Conservation (phyloP, 1,139 yeast genomes). For the Wickerhamomyces sp. region DNA sequence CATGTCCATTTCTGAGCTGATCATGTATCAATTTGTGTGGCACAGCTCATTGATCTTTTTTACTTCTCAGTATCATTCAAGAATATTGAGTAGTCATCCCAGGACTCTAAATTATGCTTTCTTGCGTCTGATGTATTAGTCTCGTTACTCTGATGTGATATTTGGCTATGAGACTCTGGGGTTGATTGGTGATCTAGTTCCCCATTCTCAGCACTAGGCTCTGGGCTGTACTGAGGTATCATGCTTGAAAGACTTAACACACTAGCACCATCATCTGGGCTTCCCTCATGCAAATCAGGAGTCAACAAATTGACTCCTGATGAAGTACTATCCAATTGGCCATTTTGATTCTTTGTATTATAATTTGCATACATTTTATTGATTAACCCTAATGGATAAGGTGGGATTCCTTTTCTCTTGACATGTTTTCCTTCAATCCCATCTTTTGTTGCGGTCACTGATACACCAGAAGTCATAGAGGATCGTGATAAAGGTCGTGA, state of each 20-base stretch:
- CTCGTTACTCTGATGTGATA: not conserved
- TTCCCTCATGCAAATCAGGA: slow-evolving; percentile 3
- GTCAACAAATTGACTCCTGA: not conserved
- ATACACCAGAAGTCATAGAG: slow-evolving; percentile 59
- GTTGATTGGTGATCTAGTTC: not conserved
- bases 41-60: not conserved
- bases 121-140: no score
- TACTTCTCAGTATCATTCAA: not conserved
- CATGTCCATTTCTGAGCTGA: no score
- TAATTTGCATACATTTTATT: slow-evolving; percentile 27
- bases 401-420: slow-evolving; percentile 41
- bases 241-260: slow-evolving; percentile 20
- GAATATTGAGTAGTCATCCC: slow-evolving; percentile 3
- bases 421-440: slow-evolving; percentile 63
- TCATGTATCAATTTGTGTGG: not conserved
- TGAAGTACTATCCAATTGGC: not conserved
- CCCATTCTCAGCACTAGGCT: not conserved
- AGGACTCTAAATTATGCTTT: not conserved
- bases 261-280: slow-evolving; percentile 14
- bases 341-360: slow-evolving; percentile 7
- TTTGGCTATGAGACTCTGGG: not conserved
- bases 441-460: slow-evolving; percentile 71
- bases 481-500: slow-evolving; percentile 58
- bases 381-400: slow-evolving; percentile 29
- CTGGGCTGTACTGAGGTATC: slow-evolving; percentile 22